Base-by-base conservation (phyloP, 495 filamentous ascomycete species). In the Talaromyces stipitatus region DNA sequence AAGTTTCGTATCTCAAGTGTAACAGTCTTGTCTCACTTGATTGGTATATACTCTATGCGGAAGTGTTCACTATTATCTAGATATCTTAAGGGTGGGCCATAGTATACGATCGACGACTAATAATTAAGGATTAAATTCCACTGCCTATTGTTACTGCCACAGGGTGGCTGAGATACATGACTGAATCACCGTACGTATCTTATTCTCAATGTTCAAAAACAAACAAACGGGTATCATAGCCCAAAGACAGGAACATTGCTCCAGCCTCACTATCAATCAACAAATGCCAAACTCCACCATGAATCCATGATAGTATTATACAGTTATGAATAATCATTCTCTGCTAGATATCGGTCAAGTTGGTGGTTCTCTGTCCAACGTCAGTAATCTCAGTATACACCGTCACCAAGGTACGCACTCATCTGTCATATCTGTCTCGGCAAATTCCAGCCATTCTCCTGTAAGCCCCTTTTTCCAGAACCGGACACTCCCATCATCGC, bases 401-500 rank as follows among this genome's bases (percentile, higher is more conserved):
- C 23, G 6, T 27, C 4, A 30, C 3, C 4, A 46, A 20, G 23
- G 16, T n/a, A 55, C 54, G 10, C 7, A 72, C 58, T 70, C 64
- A 33, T 69, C 64, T 23, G 66, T 64, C 71, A 78, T 66, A 30
- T 76, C 71, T 2, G 73, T 73, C 58, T 79, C 77, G 5, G 78
- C 78, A 60, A 72, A 81, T 54, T 79, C 77, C 18, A 79, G 65
- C 73, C 74, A 81, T 56, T 77, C 70, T 16, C 75, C 76, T 18
- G 69, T 69, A 30, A 79, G 38, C 20, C 68, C 70, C 55, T 74
- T 74, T 56, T 77, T 81, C 78, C 78, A 81, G 50, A 81, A 73
- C 32, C 78, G 74, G 27, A 78, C 72, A 29, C 64, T 64, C 3
- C 77, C 77, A 59, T 78, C 73, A 43, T 79, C 76, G 1, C 78